Conservation (phyloP, 2,329 filamentous ascomycete genomes). For the Curvularia lunata region DNA sequence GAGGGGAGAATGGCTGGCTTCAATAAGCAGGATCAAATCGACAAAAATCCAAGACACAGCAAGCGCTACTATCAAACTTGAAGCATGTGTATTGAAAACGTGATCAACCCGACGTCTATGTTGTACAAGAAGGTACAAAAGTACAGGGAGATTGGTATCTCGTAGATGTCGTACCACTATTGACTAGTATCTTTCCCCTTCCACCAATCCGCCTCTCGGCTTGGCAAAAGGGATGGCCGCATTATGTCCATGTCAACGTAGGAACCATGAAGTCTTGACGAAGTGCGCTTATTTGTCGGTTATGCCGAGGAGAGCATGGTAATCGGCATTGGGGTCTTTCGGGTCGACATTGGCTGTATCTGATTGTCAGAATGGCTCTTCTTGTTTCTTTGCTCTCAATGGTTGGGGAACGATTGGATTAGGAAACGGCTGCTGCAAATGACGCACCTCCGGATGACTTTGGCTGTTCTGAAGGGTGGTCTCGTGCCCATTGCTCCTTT, state of each 20-base stretch:
- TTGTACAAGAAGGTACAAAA: slow-evolving; percentile 51
- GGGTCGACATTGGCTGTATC: slow-evolving; percentile 67
- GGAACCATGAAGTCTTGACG: slow-evolving; percentile 15
- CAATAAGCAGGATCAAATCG: neutral
- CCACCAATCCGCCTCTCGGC: slow-evolving; percentile 21
- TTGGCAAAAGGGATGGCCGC: slow-evolving; percentile 12
- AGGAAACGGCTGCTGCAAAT: neutral
- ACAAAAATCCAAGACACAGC: neutral
- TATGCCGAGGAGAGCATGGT: slow-evolving; percentile 68
- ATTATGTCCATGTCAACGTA: slow-evolving; percentile 36
- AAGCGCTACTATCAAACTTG: slow-evolving; percentile 7
- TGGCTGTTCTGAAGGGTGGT: slow-evolving; percentile 57
- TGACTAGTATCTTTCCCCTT: slow-evolving; percentile 18
- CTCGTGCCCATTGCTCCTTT: slow-evolving; percentile 87
- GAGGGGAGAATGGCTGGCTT: neutral
- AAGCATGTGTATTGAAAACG: slow-evolving; percentile 44
- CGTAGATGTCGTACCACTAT: slow-evolving; percentile 28
- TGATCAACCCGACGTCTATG: slow-evolving; percentile 48
- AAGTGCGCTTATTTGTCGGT: slow-evolving; percentile 40
- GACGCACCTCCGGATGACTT: slow-evolving; percentile 42
- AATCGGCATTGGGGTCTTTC: slow-evolving; percentile 87
- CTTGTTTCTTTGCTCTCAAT: neutral
- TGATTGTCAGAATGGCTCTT: neutral
- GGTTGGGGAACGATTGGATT: neutral
- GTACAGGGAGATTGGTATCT: slow-evolving; percentile 43